These are phyloP conservation scores for Sporobolomyces phaffii DNA, from an alignment of 768 basidiomycete genomes.

Conservation along the genomic window DNA sequence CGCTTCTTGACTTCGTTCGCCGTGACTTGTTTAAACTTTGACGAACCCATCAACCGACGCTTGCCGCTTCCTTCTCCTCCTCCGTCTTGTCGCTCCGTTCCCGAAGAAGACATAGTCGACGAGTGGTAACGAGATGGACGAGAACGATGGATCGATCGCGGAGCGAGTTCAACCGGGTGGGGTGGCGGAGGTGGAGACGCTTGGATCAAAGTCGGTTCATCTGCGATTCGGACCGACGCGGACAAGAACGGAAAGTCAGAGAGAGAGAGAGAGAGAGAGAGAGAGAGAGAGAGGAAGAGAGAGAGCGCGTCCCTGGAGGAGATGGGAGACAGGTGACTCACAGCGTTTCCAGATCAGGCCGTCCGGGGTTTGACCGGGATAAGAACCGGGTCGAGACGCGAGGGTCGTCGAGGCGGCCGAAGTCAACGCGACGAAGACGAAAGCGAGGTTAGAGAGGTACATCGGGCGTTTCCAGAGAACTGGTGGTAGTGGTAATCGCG, in stretches of 20 bases:
- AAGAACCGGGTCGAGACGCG: background rate
- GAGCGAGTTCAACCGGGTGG: slow-evolving; percentile 4
- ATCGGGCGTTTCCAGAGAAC: no score
- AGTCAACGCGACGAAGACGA: slow-evolving; percentile 3
- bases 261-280: no score
- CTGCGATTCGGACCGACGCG: background rate
- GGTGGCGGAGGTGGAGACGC: background rate
- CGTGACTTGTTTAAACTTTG: background rate
- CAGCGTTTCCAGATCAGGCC: slow-evolving; percentile 6
- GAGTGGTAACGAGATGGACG: slow-evolving; percentile 8
- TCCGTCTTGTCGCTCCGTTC: background rate
- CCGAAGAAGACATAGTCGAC: background rate
- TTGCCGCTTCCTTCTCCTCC: background rate
- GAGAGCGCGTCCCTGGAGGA: no score
- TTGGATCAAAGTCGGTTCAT: background rate
- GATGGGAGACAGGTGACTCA: no score
- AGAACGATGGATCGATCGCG: background rate
- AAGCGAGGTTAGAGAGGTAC: background rate
- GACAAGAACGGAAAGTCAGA: background rate
- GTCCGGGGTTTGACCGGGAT: slow-evolving; percentile 1
- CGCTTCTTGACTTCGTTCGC: slow-evolving; percentile 5
- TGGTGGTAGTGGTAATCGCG: no score
- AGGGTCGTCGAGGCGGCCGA: background rate
- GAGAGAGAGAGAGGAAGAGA: no score
- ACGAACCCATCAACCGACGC: slow-evolving; percentile 2